These are phyloP conservation scores for Scortechinia acanthostroma DNA, from an alignment of 2,329 filamentous ascomycete species.

Conservation along the genomic window DNA sequence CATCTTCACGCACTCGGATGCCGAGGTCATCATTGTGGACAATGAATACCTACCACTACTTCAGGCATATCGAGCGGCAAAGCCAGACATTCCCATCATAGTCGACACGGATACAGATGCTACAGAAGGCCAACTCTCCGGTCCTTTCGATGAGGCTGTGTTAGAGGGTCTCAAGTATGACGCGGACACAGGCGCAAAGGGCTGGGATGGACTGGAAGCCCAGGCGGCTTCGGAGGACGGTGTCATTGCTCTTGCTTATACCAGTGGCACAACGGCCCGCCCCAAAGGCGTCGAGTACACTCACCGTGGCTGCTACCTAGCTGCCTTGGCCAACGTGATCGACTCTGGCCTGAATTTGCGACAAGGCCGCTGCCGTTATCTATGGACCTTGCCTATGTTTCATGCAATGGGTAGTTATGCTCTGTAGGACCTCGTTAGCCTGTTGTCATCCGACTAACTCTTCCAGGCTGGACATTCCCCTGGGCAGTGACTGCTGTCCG, in stretches of 20 bases:
- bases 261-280: constrained; percentile 81
- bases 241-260: constrained; percentile 83
- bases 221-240: constrained; percentile 71
- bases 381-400: constrained; percentile 89
- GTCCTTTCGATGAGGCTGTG: constrained; percentile 78
- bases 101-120: constrained; percentile 78
- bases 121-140: constrained; percentile 65
- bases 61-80: constrained; percentile 50
- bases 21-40: constrained; percentile 81
- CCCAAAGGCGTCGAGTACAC: constrained; percentile 93
- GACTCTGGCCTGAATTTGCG: constrained; percentile 77
- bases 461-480: constrained; percentile 70
- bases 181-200: constrained; percentile 49
- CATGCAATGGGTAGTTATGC: constrained; percentile 43
- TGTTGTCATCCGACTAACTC: not conserved
- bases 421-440: too few species aligned
- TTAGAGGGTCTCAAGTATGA: constrained; percentile 75
- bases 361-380: constrained; percentile 67
- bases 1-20: constrained; percentile 81
- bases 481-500: constrained; percentile 89
- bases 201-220: constrained; percentile 71
- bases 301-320: constrained; percentile 80
- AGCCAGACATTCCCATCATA: constrained; percentile 63
- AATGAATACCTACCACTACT: constrained; percentile 70
- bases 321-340: constrained; percentile 75